Conservation (phyloP, 345 rosid species). For the Lepidium sativum region DNA sequence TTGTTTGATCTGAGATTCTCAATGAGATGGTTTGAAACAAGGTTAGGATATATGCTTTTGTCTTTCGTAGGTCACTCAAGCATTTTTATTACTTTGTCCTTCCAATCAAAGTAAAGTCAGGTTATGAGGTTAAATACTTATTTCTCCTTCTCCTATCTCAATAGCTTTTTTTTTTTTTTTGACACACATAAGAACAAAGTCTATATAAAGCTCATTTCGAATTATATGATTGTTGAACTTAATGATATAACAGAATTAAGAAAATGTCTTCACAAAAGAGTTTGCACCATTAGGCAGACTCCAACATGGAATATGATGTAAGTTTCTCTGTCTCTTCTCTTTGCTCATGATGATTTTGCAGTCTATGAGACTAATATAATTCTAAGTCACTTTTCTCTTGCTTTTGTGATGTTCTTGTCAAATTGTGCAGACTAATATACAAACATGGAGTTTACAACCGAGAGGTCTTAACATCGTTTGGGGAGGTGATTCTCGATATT, state of each 20-base stretch:
- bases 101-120: neutral
- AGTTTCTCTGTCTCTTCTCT: neutral
- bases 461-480: slow-evolving; percentile 20
- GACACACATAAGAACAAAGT: neutral
- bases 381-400: neutral
- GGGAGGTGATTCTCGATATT: slow-evolving; percentile 26
- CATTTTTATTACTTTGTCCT: neutral
- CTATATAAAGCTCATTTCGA: neutral
- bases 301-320: slow-evolving; percentile 12
- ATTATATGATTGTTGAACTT: neutral
- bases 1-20: too few relatives aligned
- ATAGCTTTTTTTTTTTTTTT: neutral
- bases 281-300: slow-evolving; percentile 7
- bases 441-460: slow-evolving; percentile 14
- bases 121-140: neutral
- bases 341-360: neutral
- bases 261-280: slow-evolving; percentile 7
- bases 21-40: neutral
- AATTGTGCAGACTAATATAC: slow-evolving; percentile 3
- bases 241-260: neutral
- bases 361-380: neutral
- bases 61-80: neutral
- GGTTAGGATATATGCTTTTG: slow-evolving; percentile 17
- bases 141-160: neutral
- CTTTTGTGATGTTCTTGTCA: neutral